Base-by-base conservation (phyloP, 2,329 filamentous ascomycete genomes). In the Didymella pomorum region DNA sequence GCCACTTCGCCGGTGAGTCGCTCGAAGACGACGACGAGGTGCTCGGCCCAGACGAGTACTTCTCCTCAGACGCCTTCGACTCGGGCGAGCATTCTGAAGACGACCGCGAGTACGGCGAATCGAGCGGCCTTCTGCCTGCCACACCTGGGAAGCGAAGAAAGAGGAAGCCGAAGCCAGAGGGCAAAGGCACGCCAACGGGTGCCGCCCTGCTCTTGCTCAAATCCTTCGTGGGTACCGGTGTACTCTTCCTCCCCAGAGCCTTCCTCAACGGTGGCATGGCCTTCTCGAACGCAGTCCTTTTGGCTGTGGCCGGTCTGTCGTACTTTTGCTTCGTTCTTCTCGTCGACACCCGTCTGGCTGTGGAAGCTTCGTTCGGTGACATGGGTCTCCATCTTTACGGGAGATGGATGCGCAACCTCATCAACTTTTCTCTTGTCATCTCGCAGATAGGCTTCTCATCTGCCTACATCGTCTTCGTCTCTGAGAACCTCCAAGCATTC, bases 291-390 rank as follows among this genome's bases (percentile, higher is more conserved):
- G 65, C 96, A 50, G 90, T 99, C 16, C 85, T 99, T n/a, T 82
- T 99, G 21, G 85, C 84, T 37, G 92, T 99, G 16, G 93, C 95
- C 7, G 81, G 86, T 2, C 82, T 99, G 58, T 97, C 93, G 75
- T 99, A 97, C 79, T 97, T 97, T 81, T 97, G 93, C 80, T 99
- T 99, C 78, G 93, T 99, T 41, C 84, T 99, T 14, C 85, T 99
- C 29, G 93, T 97, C 62, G 89, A 89, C 59, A 95, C 93, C 2
- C 89, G 95, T 31, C 81, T 97, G 47, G 90, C 87, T 73, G 86
- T 98, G 26, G 89, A 93, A 47, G 93, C 91, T n/a, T 98, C 95
- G 1, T 99, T 98, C 79, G 95, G 95, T 77, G 95, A 98, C 72
- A 96, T 99, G 79, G 95, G 96, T 52, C 93, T 92, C 47, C 88